Evolutionary conservation across 345 rosid species (phyloP), one percentile per base, ranked within the genome.

Genomic region (Noccaea caerulescens): DNA sequence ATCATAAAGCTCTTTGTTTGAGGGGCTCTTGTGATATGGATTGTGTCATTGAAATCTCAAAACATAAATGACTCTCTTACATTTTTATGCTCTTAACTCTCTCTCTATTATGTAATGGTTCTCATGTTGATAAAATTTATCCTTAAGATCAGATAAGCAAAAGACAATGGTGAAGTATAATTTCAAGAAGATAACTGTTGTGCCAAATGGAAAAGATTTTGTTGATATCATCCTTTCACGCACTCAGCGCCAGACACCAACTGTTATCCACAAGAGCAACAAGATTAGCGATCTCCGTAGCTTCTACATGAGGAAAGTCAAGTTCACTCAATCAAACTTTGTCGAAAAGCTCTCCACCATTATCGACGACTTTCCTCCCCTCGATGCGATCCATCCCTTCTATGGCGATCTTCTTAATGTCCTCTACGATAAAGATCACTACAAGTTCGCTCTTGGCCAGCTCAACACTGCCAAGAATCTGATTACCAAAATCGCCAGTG

Each of bases 181-280:
- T 80, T 84, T 86, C 53, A 82, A 86, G 86, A 83, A 78, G 79
- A 86, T 86, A 68, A 86, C 87, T 5, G 84, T 86, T 57, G 87
- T 86, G 9, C 85, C 87, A 1, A 82, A 75, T 68, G 86, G 89
- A 70, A 82, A 86, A 76, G 82, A 81, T 30, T 76, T 84, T 63
- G 49, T 86, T 30, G 84, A 84, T 27, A 83, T 83, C 38, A 80
- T 86, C 58, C 83, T 88, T 77, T 56, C 90, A 1, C 87, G 84
- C n/a, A 85, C 90, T 13, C 94, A 85, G 64, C 77, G 87, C 13
- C 90, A 81, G 68, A 82, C 87, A 3, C 84, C 86, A 10, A 76
- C 88, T 5, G 85, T 85, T 33, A 83, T 88, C 34, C 92, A 85
- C 59, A 87, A 85, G 69, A 84, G 91, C 3, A 80, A 85, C 71